Base-by-base conservation (phyloP, 179 eudicot species). In the Silene coronaria region DNA sequence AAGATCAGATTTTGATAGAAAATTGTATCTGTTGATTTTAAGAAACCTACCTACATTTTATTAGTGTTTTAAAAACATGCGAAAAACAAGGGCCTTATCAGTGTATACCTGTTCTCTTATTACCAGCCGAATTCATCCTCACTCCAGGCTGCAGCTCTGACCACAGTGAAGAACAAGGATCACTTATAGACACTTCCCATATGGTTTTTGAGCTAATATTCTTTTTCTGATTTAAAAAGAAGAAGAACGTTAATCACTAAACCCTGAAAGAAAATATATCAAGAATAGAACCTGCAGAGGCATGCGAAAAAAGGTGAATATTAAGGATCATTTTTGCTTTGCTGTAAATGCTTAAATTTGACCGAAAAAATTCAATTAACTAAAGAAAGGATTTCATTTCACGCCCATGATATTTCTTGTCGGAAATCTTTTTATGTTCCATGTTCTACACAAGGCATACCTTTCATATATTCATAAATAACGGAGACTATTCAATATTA, bases 181-280 rank as follows among this genome's bases (percentile, higher is more conserved):
- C 73, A 67, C 67, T 78, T 80, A 75, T 66, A 59, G 71, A 38
- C 74, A 55, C 84, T 46, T 70, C 80, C 77, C 84, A 80, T 74
- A 70, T 53, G 57, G 70, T 46, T 76, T 64, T 70, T 38, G 84
- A 76, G 70, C 78, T 65, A 24, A 78, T 55, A 34, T 80, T 86
- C 73, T 82, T 86, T 76, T 71, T 78, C 89, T 86, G 87, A 74
- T 79, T 75, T 62, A 45, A 28, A 38, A 70, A 70, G 59, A 60
- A 51, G 24, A 34, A 19, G 74, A 55, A 19, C 28, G 19, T 61
- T 72, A 78, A 21, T 30, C 24, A 45, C 63, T 16, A 24, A 42
- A 64, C 59, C 22, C 55, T 66, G 19, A 57, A 71, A 70, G 72
- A 60, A 79, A 59, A 74, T 28, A 10, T 66, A 73, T 67, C 67